Evolutionary conservation across 2,329 filamentous ascomycete genomes (phyloP).

Genomic region (Colletotrichum sansevieriae): DNA sequence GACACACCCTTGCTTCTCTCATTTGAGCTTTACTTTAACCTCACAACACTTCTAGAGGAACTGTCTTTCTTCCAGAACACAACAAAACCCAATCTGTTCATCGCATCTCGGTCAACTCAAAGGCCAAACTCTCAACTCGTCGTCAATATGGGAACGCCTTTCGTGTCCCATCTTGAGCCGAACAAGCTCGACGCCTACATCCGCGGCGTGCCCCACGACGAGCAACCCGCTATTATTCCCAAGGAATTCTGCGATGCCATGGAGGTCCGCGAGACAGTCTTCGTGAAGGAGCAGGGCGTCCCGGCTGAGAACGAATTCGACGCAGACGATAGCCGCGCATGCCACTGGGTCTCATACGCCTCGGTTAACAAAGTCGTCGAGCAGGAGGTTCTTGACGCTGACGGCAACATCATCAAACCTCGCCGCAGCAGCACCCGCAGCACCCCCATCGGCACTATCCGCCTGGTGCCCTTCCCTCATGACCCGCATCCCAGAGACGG

Average conservation of each 20-base stretch:
- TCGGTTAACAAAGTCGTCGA: constrained; percentile 65
- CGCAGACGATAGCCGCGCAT: constrained; percentile 81
- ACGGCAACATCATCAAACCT: constrained; percentile 56
- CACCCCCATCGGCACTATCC: constrained; percentile 79
- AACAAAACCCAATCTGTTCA: background rate
- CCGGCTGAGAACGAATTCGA: constrained; percentile 81
- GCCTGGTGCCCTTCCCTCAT: constrained; percentile 86
- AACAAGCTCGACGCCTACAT: constrained; percentile 63
- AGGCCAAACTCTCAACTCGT: background rate
- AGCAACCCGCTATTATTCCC: constrained; percentile 63
- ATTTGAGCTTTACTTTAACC: background rate
- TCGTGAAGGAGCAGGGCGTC: constrained; percentile 70
- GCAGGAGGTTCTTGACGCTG: constrained; percentile 58
- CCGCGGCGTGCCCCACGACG: constrained; percentile 52
- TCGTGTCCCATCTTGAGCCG: constrained; percentile 63
- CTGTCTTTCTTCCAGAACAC: constrained; percentile 7
- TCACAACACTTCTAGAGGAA: background rate
- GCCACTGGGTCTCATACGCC: constrained; percentile 90
- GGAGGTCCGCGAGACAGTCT: constrained; percentile 71
- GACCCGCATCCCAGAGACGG: constrained; percentile 69
- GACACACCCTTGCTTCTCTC: background rate
- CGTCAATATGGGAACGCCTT: constrained; percentile 61
- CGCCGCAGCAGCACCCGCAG: constrained; percentile 58
- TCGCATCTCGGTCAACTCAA: constrained; percentile 2
- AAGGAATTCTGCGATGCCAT: constrained; percentile 73